Conservation (phyloP, 106 monocot genomes). For the Allium cepa region DNA sequence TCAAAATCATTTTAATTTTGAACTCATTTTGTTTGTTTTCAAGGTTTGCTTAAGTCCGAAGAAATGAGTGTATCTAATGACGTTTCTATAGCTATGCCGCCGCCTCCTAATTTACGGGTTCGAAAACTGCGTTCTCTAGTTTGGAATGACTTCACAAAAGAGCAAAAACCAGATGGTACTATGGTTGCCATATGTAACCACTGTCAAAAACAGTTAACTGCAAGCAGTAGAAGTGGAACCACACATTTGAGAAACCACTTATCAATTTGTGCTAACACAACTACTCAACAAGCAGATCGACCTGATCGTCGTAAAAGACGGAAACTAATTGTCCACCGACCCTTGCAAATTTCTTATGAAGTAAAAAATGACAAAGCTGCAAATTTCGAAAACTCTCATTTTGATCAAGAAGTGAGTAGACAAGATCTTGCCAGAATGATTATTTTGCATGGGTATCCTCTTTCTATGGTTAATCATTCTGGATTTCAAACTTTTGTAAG, state of each 20-base stretch:
- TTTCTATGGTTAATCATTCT: constrained; percentile 53
- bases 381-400: constrained; percentile 14
- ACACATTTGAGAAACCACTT: constrained; percentile 76
- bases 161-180: constrained; percentile 48
- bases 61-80: constrained; percentile 4
- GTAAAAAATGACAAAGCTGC: constrained; percentile 6
- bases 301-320: constrained; percentile 23
- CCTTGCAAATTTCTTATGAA: constrained; percentile 10
- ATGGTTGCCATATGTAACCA: constrained; percentile 72
- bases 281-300: constrained; percentile 9
- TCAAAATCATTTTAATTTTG: neutral
- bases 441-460: constrained; percentile 61
- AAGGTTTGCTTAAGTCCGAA: constrained; percentile 3
- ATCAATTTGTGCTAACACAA: constrained; percentile 37
- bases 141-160: constrained; percentile 84
- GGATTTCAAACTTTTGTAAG: constrained; percentile 64
- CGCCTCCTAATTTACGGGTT: constrained; percentile 2
- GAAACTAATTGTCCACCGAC: constrained; percentile 36
- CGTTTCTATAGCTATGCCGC: constrained; percentile 1
- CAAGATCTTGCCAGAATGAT: constrained; percentile 73
- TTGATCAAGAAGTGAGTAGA: constrained; percentile 59
- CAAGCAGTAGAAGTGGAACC: constrained; percentile 69
- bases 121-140: constrained; percentile 49
- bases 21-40: constrained; percentile 1
- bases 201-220: constrained; percentile 69